Conservation (phyloP, 306 rosid genomes). For the Medicago ruthenica region DNA sequence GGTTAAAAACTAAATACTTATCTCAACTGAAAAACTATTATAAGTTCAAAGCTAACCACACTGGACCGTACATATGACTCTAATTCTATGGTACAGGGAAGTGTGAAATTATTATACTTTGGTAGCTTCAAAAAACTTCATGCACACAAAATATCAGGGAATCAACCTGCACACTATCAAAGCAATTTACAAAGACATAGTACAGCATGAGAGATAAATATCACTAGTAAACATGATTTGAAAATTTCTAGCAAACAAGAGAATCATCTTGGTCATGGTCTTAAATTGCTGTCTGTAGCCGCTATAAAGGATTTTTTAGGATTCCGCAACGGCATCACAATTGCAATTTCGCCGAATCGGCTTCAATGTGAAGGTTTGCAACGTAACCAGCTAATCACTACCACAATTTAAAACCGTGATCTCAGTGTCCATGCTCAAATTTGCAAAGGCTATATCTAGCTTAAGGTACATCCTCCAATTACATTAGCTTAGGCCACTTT, state of each 20-base stretch:
- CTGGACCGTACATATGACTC: background rate
- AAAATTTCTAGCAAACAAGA: conserved; percentile 21
- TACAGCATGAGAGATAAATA: conserved; percentile 14
- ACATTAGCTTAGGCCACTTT: background rate
- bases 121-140: background rate
- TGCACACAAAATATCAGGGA: conserved; percentile 1
- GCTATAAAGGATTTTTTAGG: background rate
- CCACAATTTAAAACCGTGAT: too few species aligned
- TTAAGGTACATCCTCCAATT: conserved; percentile 2
- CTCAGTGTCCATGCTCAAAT: background rate
- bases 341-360: background rate
- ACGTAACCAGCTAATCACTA: background rate
- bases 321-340: background rate
- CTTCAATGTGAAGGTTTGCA: background rate
- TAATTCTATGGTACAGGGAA: conserved; percentile 7
- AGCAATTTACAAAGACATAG: background rate
- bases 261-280: background rate
- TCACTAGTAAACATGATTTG: background rate
- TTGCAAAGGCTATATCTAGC: conserved; percentile 12
- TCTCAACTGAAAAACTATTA: too few species aligned
- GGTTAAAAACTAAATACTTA: too few species aligned
- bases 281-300: background rate
- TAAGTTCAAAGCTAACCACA: background rate
- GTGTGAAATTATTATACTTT: background rate
- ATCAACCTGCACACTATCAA: background rate